phyloP scores from a whole-genome alignment of 257 asterid genomes.

The Fraxinus anomala region DNA sequence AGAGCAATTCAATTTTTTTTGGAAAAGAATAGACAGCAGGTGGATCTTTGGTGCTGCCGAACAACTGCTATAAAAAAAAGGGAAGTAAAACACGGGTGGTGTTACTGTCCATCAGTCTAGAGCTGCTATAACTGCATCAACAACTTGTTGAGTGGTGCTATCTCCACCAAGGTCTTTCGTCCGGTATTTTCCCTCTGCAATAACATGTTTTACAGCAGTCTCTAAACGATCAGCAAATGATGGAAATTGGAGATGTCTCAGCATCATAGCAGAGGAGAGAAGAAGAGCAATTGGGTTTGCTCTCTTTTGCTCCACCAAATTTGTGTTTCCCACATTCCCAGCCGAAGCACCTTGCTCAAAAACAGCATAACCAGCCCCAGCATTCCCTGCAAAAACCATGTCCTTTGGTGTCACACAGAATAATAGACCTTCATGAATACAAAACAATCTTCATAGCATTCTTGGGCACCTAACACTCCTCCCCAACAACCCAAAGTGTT shows the following conservation, averaged over 20 bases:
- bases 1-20: neutral
- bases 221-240: constrained; percentile 94
- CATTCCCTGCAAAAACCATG: constrained; percentile 60
- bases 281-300: constrained; percentile 95
- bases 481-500: neutral
- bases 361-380: constrained; percentile 87
- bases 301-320: constrained; percentile 58
- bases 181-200: constrained; percentile 65
- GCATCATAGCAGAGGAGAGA: constrained; percentile 96
- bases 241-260: constrained; percentile 93
- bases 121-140: constrained; percentile 82
- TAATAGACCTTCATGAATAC: neutral
- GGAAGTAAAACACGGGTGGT: neutral
- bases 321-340: constrained; percentile 87
- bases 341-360: constrained; percentile 99
- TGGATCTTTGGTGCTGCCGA: neutral
- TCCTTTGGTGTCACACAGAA: neutral
- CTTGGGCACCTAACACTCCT: neutral
- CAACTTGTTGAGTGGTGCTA: constrained; percentile 85
- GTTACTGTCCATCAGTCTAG: constrained; percentile 39
- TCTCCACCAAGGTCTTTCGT: constrained; percentile 90
- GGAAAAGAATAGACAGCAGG: neutral
- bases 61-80: neutral
- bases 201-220: constrained; percentile 76
- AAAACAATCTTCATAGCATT: neutral